Evolutionary conservation across 2,329 filamentous ascomycete species (phyloP).

Genomic region (Alternaria postmessia): DNA sequence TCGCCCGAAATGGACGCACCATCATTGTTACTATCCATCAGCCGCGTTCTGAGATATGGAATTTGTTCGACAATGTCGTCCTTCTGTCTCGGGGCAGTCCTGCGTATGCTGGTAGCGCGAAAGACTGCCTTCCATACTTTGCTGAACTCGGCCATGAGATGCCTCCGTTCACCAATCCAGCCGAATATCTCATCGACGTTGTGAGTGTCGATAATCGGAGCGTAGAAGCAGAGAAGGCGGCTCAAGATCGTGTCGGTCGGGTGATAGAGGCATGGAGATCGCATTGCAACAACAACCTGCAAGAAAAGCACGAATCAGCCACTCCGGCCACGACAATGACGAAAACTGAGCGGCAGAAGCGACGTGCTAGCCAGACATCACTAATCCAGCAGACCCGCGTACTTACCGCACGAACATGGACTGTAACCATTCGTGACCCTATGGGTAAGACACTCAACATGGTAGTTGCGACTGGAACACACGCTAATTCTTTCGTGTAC

Average conservation of each 20-base stretch:
- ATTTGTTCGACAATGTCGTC: slow-evolving; percentile 75
- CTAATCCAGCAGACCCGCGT: slow-evolving; percentile 71
- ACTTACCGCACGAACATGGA: slow-evolving; percentile 72
- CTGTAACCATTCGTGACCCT: slow-evolving; percentile 77
- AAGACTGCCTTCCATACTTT: slow-evolving; percentile 71
- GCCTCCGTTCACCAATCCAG: slow-evolving; percentile 78
- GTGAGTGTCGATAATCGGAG: slow-evolving; percentile 77
- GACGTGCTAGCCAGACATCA: slow-evolving; percentile 58
- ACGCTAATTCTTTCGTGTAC: not conserved
- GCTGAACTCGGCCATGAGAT: slow-evolving; percentile 66
- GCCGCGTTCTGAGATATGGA: slow-evolving; percentile 81
- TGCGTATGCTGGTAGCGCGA: slow-evolving; percentile 70
- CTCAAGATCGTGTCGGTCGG: slow-evolving; percentile 65
- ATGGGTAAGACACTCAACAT: slow-evolving; percentile 59
- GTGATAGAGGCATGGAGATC: slow-evolving; percentile 68
- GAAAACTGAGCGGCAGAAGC: slow-evolving; percentile 15
- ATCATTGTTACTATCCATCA: slow-evolving; percentile 80
- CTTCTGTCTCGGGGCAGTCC: slow-evolving; percentile 72
- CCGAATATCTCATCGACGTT: slow-evolving; percentile 77
- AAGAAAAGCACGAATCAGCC: slow-evolving; percentile 23
- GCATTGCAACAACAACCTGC: slow-evolving; percentile 21
- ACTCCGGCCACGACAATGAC: slow-evolving; percentile 5
- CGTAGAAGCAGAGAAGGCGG: slow-evolving; percentile 69
- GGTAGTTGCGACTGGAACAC: not conserved
- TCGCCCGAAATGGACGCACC: slow-evolving; percentile 73